Conservation (phyloP, 73 alveolate species). For the Paramecium caudatum region DNA sequence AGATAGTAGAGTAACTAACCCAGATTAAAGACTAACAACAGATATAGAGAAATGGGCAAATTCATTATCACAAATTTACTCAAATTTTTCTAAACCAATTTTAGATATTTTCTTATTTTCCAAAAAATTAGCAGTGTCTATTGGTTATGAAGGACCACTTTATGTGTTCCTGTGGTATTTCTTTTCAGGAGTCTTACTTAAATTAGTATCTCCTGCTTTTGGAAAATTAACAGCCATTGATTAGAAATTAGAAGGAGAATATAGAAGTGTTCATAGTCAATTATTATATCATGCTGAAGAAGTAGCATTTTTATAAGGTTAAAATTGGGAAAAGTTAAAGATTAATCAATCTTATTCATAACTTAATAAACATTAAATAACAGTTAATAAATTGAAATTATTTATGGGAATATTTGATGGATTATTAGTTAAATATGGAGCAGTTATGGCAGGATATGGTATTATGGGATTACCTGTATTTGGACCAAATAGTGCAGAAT, state of each 20-base stretch:
- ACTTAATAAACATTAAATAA: constrained; percentile 80
- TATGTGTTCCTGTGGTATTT: constrained; percentile 89
- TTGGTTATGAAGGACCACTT: constrained; percentile 94
- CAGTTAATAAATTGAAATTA: constrained; percentile 77
- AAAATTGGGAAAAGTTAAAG: constrained; percentile 88
- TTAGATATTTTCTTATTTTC: constrained; percentile 91
- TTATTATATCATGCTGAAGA: constrained; percentile 90
- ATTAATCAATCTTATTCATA: constrained; percentile 80
- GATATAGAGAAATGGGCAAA: constrained; percentile 94
- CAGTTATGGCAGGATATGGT: constrained; percentile 93
- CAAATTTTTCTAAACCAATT: constrained; percentile 91
- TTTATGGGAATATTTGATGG: constrained; percentile 95
- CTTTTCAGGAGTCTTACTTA: constrained; percentile 86
- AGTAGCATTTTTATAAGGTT: constrained; percentile 91
- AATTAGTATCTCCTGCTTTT: constrained; percentile 91
- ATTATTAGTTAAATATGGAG: constrained; percentile 95
- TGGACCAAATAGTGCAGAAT: constrained; percentile 88
- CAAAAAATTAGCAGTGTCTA: constrained; percentile 87
- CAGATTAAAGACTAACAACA: constrained; percentile 91
- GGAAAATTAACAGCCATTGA: constrained; percentile 90
- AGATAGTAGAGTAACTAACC: constrained; percentile 88
- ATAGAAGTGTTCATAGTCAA: constrained; percentile 87
- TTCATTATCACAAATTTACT: constrained; percentile 83
- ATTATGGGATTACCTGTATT: constrained; percentile 96
- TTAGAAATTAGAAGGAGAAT: constrained; percentile 89